Evolutionary conservation across 2,329 filamentous ascomycete genomes (phyloP), one percentile per base, ranked within the genome.

Genomic region (Talaromyces atroroseus): DNA sequence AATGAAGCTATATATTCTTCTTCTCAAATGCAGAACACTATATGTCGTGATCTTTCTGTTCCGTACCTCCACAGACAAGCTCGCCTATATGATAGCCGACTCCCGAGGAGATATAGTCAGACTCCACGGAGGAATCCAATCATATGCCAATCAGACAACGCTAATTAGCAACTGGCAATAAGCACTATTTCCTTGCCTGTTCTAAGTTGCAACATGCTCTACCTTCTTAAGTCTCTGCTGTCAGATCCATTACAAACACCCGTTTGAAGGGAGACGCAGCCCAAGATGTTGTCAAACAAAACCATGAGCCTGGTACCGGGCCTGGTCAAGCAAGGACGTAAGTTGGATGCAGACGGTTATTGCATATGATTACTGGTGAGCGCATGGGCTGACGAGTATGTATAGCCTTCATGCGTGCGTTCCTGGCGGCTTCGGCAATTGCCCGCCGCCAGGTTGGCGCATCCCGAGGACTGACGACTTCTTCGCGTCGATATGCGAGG

Each of bases 71-170:
- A 26, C 7, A 12, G 45, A 2, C 3, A 1, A 3, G n/a, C 16
- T 44, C 49, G 55, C 42, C 49, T 57, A 48, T 53, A 53, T 57
- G 55, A 18, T 57, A 57, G 44, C 54, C 55, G 55, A 52, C 21
- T 21, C 34, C 6, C 20, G 18, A 23, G 11, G 42, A 23, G 6
- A 16, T 8, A 18, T 18, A 14, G 42, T 11, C n/a, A n/a, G 18
- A 10, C 20, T 16, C 12, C 4, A 24, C 4, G 2, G 14, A 26
- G 18, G 11, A 45, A 46, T 23, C 5, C 12, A 4, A 49, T 29
- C 10, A n/a, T 4, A 16, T 26, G 23, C 26, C 24, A 26, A 26
- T 26, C n/a, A n/a, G n/a, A n/a, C n/a, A n/a, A n/a, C n/a, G n/a
- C n/a, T n/a, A n/a, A n/a, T n/a, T n/a, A n/a, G n/a, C n/a, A n/a